Evolutionary conservation across 2,329 filamentous ascomycete species (phyloP), one percentile per base, ranked within the genome.

Genomic region (Pyrenochaeta sp.): DNA sequence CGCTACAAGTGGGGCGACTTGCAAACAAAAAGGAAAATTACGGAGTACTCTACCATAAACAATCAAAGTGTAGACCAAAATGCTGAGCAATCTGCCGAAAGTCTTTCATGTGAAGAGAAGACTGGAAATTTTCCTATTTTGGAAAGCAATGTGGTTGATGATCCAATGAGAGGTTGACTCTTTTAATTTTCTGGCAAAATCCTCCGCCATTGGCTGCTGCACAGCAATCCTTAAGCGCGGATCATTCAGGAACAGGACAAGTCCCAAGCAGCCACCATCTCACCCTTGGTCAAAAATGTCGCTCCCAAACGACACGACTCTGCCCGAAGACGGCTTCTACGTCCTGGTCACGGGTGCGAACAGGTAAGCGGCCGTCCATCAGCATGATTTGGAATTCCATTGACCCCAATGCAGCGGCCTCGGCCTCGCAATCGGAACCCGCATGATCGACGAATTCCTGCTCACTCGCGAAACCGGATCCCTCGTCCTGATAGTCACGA

Each of bases 371-470:
- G 10, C 7, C 7, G 6, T 3, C 7, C 9, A 4, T 3, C 2
- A 3, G 1, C 4, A 10, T n/a, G 4, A 1, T 21, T 22, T 9
- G 7, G 2, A 6, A 9, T 13, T 11, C 11, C 36, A 54, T 66
- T 76, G 50, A 75, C 61, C 21, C n/a, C 18, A 29, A 19, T 17
- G 15, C 70, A 96, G 93, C 68, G 93, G 93, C 48, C 84, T 96
- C 30, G 93, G 93, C 30, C 88, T 93, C 60, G 86, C 87, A 41
- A 91, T 89, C 57, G 89, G 88, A 68, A 84, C 88, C 64, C 89
- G 90, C 48, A 80, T 96, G 43, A 93, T 96, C 59, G 90, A 96
- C 75, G 89, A 96, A 62, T 96, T 96, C 76, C 83, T 96, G 47
- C 75, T 78, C 46, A 83, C 83, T 9, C 85, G 84, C 23, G 77